phyloP scores from a whole-genome alignment of 352 stramenopile genomes.

The Blastocystis sp. region DNA sequence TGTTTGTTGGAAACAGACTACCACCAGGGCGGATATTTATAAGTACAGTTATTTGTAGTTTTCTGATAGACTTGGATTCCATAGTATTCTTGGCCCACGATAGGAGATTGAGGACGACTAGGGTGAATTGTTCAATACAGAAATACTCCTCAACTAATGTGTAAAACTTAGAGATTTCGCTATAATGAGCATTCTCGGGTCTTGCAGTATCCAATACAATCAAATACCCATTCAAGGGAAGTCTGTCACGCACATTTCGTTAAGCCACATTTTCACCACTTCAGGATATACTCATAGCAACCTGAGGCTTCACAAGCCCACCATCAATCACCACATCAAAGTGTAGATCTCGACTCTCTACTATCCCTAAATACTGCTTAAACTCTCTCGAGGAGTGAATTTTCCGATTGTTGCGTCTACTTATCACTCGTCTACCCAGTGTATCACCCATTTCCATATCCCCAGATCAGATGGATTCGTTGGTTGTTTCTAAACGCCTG shows the following conservation, averaged over 20 bases:
- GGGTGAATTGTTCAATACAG: neutral
- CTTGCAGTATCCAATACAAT: slow-evolving; percentile 38
- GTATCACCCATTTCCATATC: neutral
- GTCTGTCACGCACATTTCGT: neutral
- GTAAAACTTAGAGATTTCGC: slow-evolving; percentile 1
- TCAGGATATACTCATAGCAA: slow-evolving; percentile 2
- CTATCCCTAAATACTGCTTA: neutral
- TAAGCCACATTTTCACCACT: neutral
- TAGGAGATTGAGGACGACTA: neutral
- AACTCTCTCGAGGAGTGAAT: neutral
- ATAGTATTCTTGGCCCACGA: slow-evolving; percentile 25
- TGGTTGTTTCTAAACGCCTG: neutral
- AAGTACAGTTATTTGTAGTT: neutral
- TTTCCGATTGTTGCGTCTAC: neutral
- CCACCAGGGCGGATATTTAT: neutral
- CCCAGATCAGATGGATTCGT: neutral
- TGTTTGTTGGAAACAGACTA: slow-evolving; percentile 39
- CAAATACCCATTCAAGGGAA: neutral
- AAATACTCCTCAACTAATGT: slow-evolving; percentile 6
- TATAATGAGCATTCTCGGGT: neutral
- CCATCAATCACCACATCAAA: slow-evolving; percentile 40
- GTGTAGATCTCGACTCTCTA: neutral
- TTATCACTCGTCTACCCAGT: neutral
- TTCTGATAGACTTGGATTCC: slow-evolving; percentile 38
- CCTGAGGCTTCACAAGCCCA: slow-evolving; percentile 12